Base-by-base conservation (phyloP, 345 rosid genomes). In the Syzygium aqueum region DNA sequence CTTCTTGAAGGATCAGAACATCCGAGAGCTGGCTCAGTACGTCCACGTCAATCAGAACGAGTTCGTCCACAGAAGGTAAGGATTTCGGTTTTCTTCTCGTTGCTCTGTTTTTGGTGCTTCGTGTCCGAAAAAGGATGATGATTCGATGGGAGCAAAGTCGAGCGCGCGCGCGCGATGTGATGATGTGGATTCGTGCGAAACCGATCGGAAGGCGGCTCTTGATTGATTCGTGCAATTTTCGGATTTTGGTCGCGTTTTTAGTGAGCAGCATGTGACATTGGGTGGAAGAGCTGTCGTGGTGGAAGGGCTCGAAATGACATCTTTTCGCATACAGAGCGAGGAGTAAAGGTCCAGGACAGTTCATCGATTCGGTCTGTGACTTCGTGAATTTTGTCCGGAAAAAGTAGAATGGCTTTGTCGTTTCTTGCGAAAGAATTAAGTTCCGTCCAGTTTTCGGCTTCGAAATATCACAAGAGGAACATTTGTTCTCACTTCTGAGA, bases 41-140 rank as follows among this genome's bases (percentile, higher is more conserved):
- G 94, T 92, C 63, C 97, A 94, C 86, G 92, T 96, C 61, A 89
- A 88, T 88, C 95, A 94, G 86, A 97, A 97, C 86, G 97, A 94
- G 84, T 96, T 96, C 89, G 90, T 91, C 4, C 90, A 93, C 86
- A 92, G 98, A 86, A 94, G 93, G 99, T 97, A 90, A 90, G 88
- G 91, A 52, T 25, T 10, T 77, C 25, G 59, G 27, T 21, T 65
- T 49, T 52, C 51, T 25, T 6, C 17, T 86, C 33, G 67, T 21
- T 15, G 43, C 5, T 77, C 82, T 11, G 49, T 51, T 8, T 8
- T 52, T 37, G 15, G 33, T 43, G n/a, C 22, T 19, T 73, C n/a
- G 80, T 21, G 80, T 40, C 80, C 13, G 46, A 23, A 33, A 33
- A n/a, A 67, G 80, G 49, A 33, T 1, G 49, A 33, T 1, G 80